Evolutionary conservation across 495 filamentous ascomycete species (phyloP).

Genomic region (Aspergillus ellipticus): DNA sequence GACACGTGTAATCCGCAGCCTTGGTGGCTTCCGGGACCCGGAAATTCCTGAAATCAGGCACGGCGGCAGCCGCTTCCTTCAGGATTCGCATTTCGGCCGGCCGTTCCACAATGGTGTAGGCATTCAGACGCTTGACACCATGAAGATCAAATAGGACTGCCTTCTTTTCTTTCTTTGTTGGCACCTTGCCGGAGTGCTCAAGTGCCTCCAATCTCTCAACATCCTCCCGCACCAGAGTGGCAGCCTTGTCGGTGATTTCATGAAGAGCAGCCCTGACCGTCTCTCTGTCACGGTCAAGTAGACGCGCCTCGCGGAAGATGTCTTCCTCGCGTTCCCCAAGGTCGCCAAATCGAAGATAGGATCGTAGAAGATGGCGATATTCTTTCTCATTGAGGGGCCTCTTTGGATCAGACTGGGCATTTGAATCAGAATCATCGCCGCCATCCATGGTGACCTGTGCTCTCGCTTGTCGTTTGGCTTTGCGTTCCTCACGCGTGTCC

Average conservation of each 20-base stretch:
- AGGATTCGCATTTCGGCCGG: conserved; percentile 84
- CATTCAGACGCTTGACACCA: conserved; percentile 89
- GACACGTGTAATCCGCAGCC: conserved; percentile 75
- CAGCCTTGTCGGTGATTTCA: conserved; percentile 69
- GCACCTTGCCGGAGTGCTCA: conserved; percentile 66
- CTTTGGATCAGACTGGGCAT: conserved; percentile 70
- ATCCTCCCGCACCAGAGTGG: conserved; percentile 67
- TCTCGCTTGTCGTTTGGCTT: conserved; percentile 87
- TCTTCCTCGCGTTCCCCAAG: conserved; percentile 84
- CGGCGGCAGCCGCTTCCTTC: conserved; percentile 61
- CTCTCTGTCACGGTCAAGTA: conserved; percentile 73
- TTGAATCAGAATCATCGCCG: conserved; percentile 54
- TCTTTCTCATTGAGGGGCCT: conserved; percentile 87
- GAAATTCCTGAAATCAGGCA: conserved; percentile 68
- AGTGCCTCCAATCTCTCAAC: conserved; percentile 52
- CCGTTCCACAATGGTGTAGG: conserved; percentile 86
- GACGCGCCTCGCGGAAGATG: conserved; percentile 76
- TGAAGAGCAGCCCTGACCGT: conserved; percentile 66
- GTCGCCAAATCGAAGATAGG: conserved; percentile 83
- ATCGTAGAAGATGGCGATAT: conserved; percentile 80
- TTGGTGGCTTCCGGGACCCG: conserved; percentile 89
- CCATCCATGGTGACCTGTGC: conserved; percentile 63
- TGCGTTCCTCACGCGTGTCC: conserved; percentile 76
- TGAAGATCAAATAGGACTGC: conserved; percentile 91
- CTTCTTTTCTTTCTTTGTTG: conserved; percentile 95